Evolutionary conservation across 305 asterid genomes (phyloP), one percentile per base, ranked within the genome.

Genomic region (Euphrasia arctica): DNA sequence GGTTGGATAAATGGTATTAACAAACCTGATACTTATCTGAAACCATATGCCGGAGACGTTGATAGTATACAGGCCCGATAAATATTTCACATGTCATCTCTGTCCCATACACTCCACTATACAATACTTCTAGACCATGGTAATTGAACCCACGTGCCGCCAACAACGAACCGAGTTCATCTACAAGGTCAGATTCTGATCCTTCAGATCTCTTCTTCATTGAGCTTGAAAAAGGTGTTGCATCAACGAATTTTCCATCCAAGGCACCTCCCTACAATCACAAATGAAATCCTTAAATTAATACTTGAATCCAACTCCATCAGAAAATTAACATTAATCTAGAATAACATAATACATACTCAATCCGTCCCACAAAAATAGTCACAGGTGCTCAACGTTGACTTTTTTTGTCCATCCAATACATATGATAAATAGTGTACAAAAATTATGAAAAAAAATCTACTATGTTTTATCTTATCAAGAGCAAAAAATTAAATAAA

Each of bases 21-120:
- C n/a, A 48, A 66, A 92, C 98, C 96, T 92, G 98, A 74, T 73
- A 92, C 76, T 92, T 92, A 72, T 92, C 98, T 11, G 96, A 90
- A 60, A 92, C 98, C 98, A 92, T 92, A 81, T 92, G 98, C 34
- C 98, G 84, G 27, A 92, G 90, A 60, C 98, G 91, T 72, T 92
- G 98, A 75, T 92, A 92, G 75, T 92, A 92, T 28, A 92, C 98
- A 61, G 98, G 97, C 58, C 98, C 98, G 5, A 92, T 85, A 75
- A 89, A 92, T 75, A 92, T 87, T 73, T 85, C 96, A 67, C 98
- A 92, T 3, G 85, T 84, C 74, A 92, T 65, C 77, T 92, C 97
- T 41, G 90, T 82, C 41, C 98, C 98, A 64, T 82, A 92, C 52
- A 92, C 80, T 55, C 98, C 98, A 71, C 98, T 92, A 77, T 92